phyloP scores from a whole-genome alignment of 2,329 filamentous ascomycete genomes.

The Diaporthe sp. region DNA sequence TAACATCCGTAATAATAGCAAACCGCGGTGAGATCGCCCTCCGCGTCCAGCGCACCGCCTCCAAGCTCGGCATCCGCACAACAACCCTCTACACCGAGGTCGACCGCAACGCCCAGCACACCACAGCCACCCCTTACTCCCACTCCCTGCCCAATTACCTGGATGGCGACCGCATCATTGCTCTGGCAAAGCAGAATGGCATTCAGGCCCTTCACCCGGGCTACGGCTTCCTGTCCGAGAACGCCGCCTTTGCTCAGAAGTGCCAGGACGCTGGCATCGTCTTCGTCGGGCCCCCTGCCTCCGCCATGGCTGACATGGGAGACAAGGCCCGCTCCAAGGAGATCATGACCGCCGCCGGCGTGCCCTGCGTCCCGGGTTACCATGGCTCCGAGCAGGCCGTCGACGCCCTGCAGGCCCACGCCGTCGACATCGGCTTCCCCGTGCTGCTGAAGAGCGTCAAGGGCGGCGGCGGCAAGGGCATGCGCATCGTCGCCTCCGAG shows the following conservation, averaged over 20 bases:
- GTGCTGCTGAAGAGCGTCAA: slow-evolving; percentile 85
- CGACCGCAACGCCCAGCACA: slow-evolving; percentile 89
- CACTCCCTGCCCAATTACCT: slow-evolving; percentile 91
- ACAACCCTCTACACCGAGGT: slow-evolving; percentile 97
- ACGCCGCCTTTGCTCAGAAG: slow-evolving; percentile 88
- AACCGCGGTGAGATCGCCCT: slow-evolving; percentile 98
- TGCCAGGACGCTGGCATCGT: slow-evolving; percentile 92
- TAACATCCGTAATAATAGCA: slow-evolving; percentile 90
- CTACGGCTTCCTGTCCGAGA: slow-evolving; percentile 96
- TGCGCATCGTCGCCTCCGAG: slow-evolving; percentile 79
- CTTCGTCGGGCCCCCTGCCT: slow-evolving; percentile 91
- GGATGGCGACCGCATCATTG: slow-evolving; percentile 92
- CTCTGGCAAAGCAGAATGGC: slow-evolving; percentile 85
- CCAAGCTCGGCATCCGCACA: slow-evolving; percentile 89
- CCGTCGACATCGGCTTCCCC: slow-evolving; percentile 77
- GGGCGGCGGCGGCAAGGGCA: slow-evolving; percentile 87
- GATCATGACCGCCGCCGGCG: slow-evolving; percentile 95
- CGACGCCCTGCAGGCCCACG: slow-evolving; percentile 73
- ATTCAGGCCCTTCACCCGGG: slow-evolving; percentile 96
- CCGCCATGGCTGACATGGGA: slow-evolving; percentile 90
- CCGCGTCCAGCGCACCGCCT: slow-evolving; percentile 90
- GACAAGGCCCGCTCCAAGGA: slow-evolving; percentile 95
- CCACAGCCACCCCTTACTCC: slow-evolving; percentile 84
- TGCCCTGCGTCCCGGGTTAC: slow-evolving; percentile 96
- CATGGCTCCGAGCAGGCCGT: slow-evolving; percentile 87